Evolutionary conservation across 164 flowering plant genomes (phyloP).

Genomic region (Paratinospora sagittata): DNA sequence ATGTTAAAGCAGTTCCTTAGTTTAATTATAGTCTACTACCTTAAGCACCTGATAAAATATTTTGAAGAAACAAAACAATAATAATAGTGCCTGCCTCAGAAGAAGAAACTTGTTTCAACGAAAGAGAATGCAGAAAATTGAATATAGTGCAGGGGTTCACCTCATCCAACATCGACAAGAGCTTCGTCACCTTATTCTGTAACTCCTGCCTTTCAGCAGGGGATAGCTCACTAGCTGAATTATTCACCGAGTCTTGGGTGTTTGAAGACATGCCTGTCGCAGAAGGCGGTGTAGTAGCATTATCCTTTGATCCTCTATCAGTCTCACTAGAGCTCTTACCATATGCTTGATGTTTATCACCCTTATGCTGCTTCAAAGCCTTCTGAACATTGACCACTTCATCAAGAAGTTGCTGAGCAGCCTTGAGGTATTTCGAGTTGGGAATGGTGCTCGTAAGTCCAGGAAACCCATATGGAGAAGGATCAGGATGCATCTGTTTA

Average conservation of each 20-base stretch:
- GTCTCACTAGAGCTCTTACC: conserved; percentile 32
- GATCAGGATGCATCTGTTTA: conserved; percentile 25
- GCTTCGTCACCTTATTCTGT: conserved; percentile 65
- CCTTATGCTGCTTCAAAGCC: conserved; percentile 43
- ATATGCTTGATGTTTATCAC: conserved; percentile 27
- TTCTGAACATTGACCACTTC: conserved; percentile 69
- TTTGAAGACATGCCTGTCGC: conserved; percentile 26
- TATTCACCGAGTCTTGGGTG: conserved; percentile 31
- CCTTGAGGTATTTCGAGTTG: conserved; percentile 64
- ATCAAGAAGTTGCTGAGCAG: conserved; percentile 73
- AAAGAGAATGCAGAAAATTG: background rate
- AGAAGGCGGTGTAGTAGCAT: conserved; percentile 13
- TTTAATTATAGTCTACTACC: background rate
- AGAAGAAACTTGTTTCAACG: background rate
- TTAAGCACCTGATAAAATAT: background rate
- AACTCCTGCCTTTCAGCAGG: conserved; percentile 61
- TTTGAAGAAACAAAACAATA: background rate
- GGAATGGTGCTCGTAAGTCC: conserved; percentile 29
- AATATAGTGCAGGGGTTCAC: conserved; percentile 28
- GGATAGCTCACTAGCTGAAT: conserved; percentile 43
- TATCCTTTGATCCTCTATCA: conserved; percentile 28
- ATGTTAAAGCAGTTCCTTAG: background rate
- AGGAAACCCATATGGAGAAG: conserved; percentile 26
- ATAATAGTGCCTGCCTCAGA: background rate
- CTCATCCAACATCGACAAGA: conserved; percentile 79